Evolutionary conservation across 257 asterid genomes (phyloP), one percentile per base, ranked within the genome.

Genomic region (Nicotiana attenuata): DNA sequence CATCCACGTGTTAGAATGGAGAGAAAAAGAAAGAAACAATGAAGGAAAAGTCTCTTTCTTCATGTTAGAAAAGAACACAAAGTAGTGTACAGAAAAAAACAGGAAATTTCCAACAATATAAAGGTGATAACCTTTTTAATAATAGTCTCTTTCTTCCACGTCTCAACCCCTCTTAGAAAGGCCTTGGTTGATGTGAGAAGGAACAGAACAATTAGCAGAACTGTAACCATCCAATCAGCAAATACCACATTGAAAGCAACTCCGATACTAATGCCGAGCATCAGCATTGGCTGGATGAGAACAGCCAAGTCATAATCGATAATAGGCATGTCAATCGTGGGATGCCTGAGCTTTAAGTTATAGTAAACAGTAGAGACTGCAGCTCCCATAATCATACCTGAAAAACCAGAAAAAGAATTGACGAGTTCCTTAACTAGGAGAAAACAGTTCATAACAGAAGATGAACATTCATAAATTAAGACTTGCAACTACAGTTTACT

Each of bases 311-410:
- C 99, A 52, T 96, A 96, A 82, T 94, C 99, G 28, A 96, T 96
- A 63, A 96, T 88, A 16, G 99, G 97, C 97, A 96, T 96, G 88
- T 92, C 93, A 14, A 96, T 17, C 24, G 98, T 94, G 2, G 99
- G 99, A 91, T 96, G 99, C 76, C 95, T 88, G 83, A 94, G 96
- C 88, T 83, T 92, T 82, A 96, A 95, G 82, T 96, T 96, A 85
- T 92, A 96, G 87, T 96, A 93, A 65, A 96, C 99, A 47, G 98
- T 93, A 4, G 99, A 94, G 66, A 77, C 92, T 13, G 99, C 89
- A 81, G 93, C 99, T 68, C 99, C 99, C 99, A 93, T 96, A 86
- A 96, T 96, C 99, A 96, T 96, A 90, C 98, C 99, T 96, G 91
- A 56, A 84, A 41, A 81, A 67, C 57, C 80, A 71, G 71, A 67